Conservation (phyloP, 306 rosid genomes). For the Vigna mungo region DNA sequence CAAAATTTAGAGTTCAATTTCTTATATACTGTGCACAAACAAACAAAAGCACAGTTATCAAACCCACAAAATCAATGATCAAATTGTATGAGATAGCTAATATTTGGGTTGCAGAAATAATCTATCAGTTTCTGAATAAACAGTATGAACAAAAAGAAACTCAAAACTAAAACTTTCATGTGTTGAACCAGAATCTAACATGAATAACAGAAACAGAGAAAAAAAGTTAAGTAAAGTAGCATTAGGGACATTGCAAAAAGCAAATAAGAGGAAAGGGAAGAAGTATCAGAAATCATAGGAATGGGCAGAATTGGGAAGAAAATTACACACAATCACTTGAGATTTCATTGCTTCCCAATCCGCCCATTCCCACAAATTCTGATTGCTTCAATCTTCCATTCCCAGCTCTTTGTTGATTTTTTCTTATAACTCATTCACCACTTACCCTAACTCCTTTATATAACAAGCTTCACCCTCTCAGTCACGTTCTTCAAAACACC, state of each 20-base stretch:
- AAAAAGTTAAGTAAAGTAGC: too few species aligned
- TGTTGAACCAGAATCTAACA: too few species aligned
- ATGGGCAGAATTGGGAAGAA: conserved; percentile 65
- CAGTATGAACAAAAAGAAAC: too few species aligned
- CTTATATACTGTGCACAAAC: too few species aligned
- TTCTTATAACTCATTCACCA: background rate
- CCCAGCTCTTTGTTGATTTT: conserved; percentile 41
- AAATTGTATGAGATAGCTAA: too few species aligned
- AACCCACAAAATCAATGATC: too few species aligned
- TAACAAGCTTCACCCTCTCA: background rate
- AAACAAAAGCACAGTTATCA: too few species aligned
- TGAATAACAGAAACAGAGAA: background rate
- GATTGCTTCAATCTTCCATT: conserved; percentile 55
- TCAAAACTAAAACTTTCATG: too few species aligned
- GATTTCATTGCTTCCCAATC: conserved; percentile 50
- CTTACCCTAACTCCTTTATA: background rate
- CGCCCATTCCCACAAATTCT: conserved; percentile 61
- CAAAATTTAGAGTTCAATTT: too few species aligned
- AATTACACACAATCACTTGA: background rate
- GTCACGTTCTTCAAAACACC: background rate
- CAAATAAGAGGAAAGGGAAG: conserved; percentile 59
- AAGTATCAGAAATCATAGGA: conserved; percentile 57
- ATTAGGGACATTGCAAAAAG: background rate
- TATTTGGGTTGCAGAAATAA: too few species aligned
- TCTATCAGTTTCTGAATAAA: too few species aligned